Percentiles rank a stretch among this genome's conserved stretches.
Evolutionary conservation across 1,284 basidiomycete species (phyloP).

Genomic region (Takashimella tepidaria): DNA sequence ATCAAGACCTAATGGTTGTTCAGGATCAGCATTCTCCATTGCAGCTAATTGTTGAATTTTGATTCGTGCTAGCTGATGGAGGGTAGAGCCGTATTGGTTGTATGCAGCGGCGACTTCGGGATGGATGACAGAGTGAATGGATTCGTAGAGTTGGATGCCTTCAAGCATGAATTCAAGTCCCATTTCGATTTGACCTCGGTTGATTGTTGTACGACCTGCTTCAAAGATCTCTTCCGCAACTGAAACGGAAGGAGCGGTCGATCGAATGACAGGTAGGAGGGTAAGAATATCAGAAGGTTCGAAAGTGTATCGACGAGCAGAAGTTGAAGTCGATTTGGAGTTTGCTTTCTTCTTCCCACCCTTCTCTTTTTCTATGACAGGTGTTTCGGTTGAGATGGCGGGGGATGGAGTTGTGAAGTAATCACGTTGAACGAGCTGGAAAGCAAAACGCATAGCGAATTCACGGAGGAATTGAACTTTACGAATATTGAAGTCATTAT

Average conservation of each 20-base stretch:
- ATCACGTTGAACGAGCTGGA: conserved; percentile 53
- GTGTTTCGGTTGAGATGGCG: conserved; percentile 16
- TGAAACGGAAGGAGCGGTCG: conserved; percentile 50
- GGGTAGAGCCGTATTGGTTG: conserved; percentile 51
- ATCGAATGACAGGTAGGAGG: conserved; percentile 53
- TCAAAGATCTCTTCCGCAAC: conserved; percentile 56
- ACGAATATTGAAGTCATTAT: conserved; percentile 42
- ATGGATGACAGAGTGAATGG: conserved; percentile 56
- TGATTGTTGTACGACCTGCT: conserved; percentile 52
- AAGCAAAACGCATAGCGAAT: conserved; percentile 52
- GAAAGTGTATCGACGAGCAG: conserved; percentile 41
- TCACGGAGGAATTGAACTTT: conserved; percentile 53
- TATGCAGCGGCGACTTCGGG: conserved; percentile 55
- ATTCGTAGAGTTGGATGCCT: conserved; percentile 55
- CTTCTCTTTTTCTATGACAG: conserved; percentile 30
- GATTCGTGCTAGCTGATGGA: conserved; percentile 48
- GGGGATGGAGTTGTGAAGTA: conserved; percentile 47
- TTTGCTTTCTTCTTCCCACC: conserved; percentile 40
- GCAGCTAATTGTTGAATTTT: conserved; percentile 44
- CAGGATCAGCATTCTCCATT: conserved; percentile 37
- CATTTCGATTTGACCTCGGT: conserved; percentile 50
- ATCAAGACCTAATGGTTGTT: conserved; percentile 45
- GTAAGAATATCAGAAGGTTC: conserved; percentile 53
- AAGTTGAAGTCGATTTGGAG: conserved; percentile 18
- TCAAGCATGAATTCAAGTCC: conserved; percentile 55